Evolutionary conservation across 1,139 yeast genomes (phyloP), one percentile per base, ranked within the genome.

Genomic region (Taphrina deformans): DNA sequence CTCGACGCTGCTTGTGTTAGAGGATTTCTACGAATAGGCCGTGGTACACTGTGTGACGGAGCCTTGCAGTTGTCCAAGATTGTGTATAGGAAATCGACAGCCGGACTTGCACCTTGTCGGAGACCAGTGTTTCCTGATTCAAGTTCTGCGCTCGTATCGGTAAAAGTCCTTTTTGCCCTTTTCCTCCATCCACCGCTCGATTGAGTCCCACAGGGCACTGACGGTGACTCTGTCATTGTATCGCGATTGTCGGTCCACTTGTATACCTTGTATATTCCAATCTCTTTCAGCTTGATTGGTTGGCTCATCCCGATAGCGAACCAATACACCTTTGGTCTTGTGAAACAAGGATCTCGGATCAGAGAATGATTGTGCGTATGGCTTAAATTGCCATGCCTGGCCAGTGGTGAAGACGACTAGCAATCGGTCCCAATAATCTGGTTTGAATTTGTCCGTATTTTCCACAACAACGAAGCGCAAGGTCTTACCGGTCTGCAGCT

Each of bases 351-450:
- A 79, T 68, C 88, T 85, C 0, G 99, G 97, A 67, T 86, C 85
- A 41, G 86, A 81, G 83, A 91, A 88, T 73, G 29, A 16, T 40
- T 59, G 56, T 12, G 87, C 88, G 76, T 93, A 93, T 72, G 86
- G 85, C 72, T 89, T 84, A 76, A 93, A 89, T 77, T 93, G 99
- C 99, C 99, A 93, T 63, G 87, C 82, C 77, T 93, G 99, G 18
- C 99, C 99, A 1, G 98, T 93, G 16, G 97, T 93, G 78, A 93
- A 88, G 40, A 93, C 89, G 0, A 96, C 98, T 59, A 93, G 89
- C 1, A 95, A 97, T 67, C 99, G 82, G 65, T 79, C 80, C 99
- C 99, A 93, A 76, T 95, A 91, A 73, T 93, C 99, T 2, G 96
- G 96, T 73, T 91, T 92, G 79, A 93, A 92, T 76, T 86, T 83